Conservation (phyloP, 441 rosid genomes). For the Populus hybrid region DNA sequence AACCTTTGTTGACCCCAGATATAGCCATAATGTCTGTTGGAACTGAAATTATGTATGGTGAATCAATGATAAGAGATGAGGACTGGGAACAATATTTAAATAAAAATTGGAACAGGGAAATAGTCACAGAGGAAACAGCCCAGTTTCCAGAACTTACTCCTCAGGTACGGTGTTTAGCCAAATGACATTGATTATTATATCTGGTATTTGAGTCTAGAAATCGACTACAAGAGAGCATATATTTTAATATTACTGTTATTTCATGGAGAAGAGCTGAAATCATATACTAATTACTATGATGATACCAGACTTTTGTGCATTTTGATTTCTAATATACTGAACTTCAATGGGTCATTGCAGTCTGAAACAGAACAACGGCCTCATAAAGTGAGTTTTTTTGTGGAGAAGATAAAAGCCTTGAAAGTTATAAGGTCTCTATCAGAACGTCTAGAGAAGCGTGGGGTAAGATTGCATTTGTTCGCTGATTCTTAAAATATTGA, state of each 20-base stretch:
- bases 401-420: conserved; percentile 70
- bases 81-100: conserved; percentile 73
- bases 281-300: neutral
- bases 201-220: neutral
- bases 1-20: conserved; percentile 87
- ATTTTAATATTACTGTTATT: neutral
- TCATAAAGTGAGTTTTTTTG: conserved; percentile 81
- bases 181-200: neutral
- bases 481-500: neutral
- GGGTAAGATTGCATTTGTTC: conserved; percentile 44
- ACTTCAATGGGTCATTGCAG: conserved; percentile 36
- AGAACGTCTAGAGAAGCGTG: conserved; percentile 48
- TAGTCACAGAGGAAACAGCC: conserved; percentile 68
- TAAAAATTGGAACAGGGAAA: conserved; percentile 65
- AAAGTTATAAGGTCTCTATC: conserved; percentile 53
- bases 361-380: conserved; percentile 80
- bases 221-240: neutral
- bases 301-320: neutral
- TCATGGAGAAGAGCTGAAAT: neutral
- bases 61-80: conserved; percentile 70
- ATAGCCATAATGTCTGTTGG: conserved; percentile 89
- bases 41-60: conserved; percentile 87
- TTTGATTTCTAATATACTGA: neutral
- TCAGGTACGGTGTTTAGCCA: conserved; percentile 51
- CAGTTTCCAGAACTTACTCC: conserved; percentile 70